Evolutionary conservation across 805 yeast genomes (phyloP), one percentile per base, ranked within the genome.

Genomic region (Candida methanosorbosa): DNA sequence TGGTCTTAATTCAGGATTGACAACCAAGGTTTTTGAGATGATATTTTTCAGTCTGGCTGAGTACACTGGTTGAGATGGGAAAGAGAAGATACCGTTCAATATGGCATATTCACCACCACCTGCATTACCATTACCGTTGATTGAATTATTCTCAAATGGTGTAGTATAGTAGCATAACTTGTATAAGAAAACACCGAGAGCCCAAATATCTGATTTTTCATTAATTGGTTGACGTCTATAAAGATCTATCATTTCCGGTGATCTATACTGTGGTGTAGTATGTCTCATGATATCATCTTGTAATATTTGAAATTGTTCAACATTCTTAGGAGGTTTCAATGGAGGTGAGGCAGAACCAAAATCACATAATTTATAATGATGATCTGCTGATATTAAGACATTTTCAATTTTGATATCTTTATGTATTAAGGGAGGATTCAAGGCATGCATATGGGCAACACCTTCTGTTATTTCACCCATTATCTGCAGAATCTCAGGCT

Each of bases 181-280:
- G 61, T 82, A 83, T 23, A 83, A 55, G 42, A 82, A 79, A 19
- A 82, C 73, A 11, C 94, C 94, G 24, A 83, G 53, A 0, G 94
- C 94, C 94, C 94, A 83, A 17, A 83, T 71, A 53, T 83, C 94
- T 34, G 85, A 74, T 54, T 83, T 83, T 51, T 83, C 92, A 56
- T 82, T 83, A 33, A 83, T 76, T 11, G 90, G 81, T 38, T 71
- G 68, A 4, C 84, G 77, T 38, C 73, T 67, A 33, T 73, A 68
- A 23, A 83, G 61, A 49, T 83, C 90, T 21, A 83, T 63, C 92
- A 83, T 83, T 56, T 83, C 94, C 4, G 94, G 94, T 4, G 87
- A 66, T 43, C 94, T 64, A 52, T 83, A 83, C 50, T 83, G 94
- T 0, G 94, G 88, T 0, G 94, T 83, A 1, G 94, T 83, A 55